Percentiles rank a stretch among this genome's conserved stretches.
Evolutionary conservation across 305 asterid genomes (phyloP).

Genomic region (Plantago coronopus): DNA sequence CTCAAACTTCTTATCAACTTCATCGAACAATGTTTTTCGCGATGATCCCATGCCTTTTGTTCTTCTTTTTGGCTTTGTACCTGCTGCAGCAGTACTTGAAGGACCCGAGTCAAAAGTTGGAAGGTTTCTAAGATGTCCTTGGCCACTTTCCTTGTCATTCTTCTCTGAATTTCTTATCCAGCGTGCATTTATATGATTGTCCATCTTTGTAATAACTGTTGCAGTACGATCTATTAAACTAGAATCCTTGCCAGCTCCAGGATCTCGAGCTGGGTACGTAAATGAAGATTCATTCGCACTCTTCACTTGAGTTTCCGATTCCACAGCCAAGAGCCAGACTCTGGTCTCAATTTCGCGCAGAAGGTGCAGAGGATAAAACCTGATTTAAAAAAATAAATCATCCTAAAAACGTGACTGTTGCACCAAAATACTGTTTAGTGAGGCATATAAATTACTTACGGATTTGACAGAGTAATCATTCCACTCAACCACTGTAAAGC

Average conservation of each 20-base stretch:
- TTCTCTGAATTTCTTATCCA: slow-evolving; percentile 54
- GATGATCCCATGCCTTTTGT: slow-evolving; percentile 75
- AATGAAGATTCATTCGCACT: slow-evolving; percentile 60
- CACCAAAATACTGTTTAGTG: slow-evolving; percentile 20
- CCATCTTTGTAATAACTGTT: slow-evolving; percentile 65
- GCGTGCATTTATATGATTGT: slow-evolving; percentile 55
- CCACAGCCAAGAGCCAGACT: slow-evolving; percentile 98
- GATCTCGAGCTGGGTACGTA: slow-evolving; percentile 44
- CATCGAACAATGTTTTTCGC: slow-evolving; percentile 55
- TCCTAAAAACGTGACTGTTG: slow-evolving; percentile 20
- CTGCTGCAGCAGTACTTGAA: slow-evolving; percentile 40
- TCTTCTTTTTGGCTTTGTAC: slow-evolving; percentile 69
- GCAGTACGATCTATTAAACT: slow-evolving; percentile 81
- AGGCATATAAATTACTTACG: slow-evolving; percentile 48
- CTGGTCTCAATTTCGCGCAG: slow-evolving; percentile 94
- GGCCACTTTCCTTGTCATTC: slow-evolving; percentile 66
- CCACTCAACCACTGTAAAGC: slow-evolving; percentile 98
- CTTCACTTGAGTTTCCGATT: slow-evolving; percentile 85
- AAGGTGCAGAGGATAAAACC: slow-evolving; percentile 84
- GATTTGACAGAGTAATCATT: slow-evolving; percentile 68
- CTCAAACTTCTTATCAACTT: slow-evolving; percentile 51
- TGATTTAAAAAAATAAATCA: slow-evolving; percentile 32
- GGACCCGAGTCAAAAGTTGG: slow-evolving; percentile 46
- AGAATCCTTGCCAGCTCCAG: slow-evolving; percentile 64
- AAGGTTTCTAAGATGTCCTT: slow-evolving; percentile 48